Evolutionary conservation across 139 green algal genomes (phyloP).

Genomic region (Auxenochlorella protothecoides): DNA sequence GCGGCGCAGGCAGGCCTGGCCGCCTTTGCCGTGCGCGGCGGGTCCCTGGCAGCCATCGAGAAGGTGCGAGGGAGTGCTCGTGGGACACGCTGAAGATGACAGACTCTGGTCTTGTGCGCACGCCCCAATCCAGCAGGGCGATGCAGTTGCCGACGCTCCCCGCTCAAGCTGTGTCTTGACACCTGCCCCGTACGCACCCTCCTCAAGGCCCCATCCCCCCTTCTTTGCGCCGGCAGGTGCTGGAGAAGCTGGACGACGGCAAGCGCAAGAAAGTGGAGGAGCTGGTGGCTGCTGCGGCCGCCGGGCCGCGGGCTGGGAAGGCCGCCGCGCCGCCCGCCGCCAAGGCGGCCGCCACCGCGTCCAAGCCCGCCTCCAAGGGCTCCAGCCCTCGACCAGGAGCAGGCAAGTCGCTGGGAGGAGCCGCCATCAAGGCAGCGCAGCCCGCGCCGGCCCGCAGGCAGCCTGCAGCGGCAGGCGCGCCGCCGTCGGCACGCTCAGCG

Average conservation of each 20-base stretch:
- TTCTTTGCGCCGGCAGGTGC: not conserved
- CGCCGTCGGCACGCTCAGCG: too few species aligned
- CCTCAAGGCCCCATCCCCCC: too few species aligned
- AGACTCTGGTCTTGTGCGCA: too few species aligned
- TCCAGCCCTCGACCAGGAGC: not conserved
- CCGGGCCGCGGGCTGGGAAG: not conserved
- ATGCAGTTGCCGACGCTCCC: not conserved
- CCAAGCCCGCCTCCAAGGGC: not conserved
- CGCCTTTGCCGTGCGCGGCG: slow-evolving; percentile 52
- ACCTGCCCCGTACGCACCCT: too few species aligned
- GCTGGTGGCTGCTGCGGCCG: slow-evolving; percentile 38
- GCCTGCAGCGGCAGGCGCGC: too few species aligned
- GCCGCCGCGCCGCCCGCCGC: not conserved
- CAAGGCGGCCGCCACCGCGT: not conserved
- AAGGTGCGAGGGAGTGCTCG: slow-evolving; percentile 16
- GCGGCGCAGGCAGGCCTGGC: slow-evolving; percentile 53
- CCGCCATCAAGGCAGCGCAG: not conserved
- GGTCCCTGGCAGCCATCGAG: slow-evolving; percentile 14
- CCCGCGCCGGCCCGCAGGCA: too few species aligned
- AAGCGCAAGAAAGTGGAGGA: slow-evolving; percentile 71
- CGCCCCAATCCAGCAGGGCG: not conserved
- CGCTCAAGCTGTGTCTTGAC: too few species aligned
- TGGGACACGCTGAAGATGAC: not conserved
- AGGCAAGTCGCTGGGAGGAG: not conserved
- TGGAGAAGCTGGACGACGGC: slow-evolving; percentile 55